These are phyloP conservation scores for Yamadazyma songkhlaensis DNA, from an alignment of 1,139 yeast species.

Conservation along the genomic window DNA sequence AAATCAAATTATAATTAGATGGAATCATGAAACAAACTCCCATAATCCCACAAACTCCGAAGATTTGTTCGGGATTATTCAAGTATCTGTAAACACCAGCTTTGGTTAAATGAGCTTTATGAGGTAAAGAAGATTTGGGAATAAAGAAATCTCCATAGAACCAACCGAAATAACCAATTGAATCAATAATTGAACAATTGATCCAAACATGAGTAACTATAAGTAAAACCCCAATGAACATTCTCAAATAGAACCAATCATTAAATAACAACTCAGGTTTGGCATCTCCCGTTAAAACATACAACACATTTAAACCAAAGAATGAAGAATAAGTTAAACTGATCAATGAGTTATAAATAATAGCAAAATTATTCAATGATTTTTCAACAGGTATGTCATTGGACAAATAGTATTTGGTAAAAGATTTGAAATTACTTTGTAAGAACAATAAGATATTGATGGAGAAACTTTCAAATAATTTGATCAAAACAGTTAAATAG, in stretches of 20 bases:
- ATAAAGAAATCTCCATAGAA: slow-evolving; percentile 86
- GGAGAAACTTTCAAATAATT: slow-evolving; percentile 51
- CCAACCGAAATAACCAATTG: slow-evolving; percentile 87
- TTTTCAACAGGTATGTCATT: slow-evolving; percentile 66
- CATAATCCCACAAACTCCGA: slow-evolving; percentile 84
- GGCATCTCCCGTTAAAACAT: slow-evolving; percentile 20
- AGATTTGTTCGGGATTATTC: slow-evolving; percentile 80
- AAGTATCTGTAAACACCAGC: slow-evolving; percentile 84
- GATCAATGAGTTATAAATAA: slow-evolving; percentile 56
- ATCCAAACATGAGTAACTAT: slow-evolving; percentile 70
- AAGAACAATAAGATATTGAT: slow-evolving; percentile 53
- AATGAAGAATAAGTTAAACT: slow-evolving; percentile 46
- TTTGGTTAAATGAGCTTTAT: slow-evolving; percentile 56
- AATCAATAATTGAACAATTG: slow-evolving; percentile 64
- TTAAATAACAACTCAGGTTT: slow-evolving; percentile 19
- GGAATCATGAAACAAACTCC: slow-evolving; percentile 69
- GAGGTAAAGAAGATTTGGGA: slow-evolving; percentile 38
- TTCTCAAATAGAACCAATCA: slow-evolving; percentile 53
- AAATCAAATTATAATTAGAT: slow-evolving; percentile 49
- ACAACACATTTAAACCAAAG: slow-evolving; percentile 39
- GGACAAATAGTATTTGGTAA: slow-evolving; percentile 66
- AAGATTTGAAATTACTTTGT: slow-evolving; percentile 62
- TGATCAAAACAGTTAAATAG: slow-evolving; percentile 45
- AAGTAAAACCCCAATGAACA: slow-evolving; percentile 54
- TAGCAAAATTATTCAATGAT: slow-evolving; percentile 77